Percentiles rank a stretch among this genome's conserved stretches.
These are phyloP conservation scores for Plenodomus biglobosus DNA, from an alignment of 2,329 filamentous ascomycete species.

Conservation along the genomic window DNA sequence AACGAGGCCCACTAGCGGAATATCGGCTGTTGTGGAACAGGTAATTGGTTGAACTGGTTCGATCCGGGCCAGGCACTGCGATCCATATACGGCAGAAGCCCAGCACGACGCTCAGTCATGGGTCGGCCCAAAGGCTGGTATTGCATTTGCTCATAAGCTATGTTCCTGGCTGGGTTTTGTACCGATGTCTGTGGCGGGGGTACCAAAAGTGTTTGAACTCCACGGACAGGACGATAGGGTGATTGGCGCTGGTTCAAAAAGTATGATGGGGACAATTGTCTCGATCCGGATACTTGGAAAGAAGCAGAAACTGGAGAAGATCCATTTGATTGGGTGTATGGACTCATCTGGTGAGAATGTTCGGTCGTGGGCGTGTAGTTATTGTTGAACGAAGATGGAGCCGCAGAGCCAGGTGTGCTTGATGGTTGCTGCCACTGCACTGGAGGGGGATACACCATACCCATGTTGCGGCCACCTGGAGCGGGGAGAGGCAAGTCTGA, in stretches of 20 bases:
- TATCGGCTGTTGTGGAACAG: slow-evolving; percentile 41
- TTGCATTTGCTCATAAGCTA: slow-evolving; percentile 54
- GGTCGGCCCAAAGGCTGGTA: slow-evolving; percentile 54
- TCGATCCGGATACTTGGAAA: slow-evolving; percentile 63
- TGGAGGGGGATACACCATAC: slow-evolving; percentile 69
- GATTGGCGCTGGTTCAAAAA: slow-evolving; percentile 87
- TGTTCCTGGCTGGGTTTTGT: slow-evolving; percentile 54
- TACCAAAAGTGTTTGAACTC: slow-evolving; percentile 87
- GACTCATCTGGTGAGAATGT: slow-evolving; percentile 55
- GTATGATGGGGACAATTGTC: slow-evolving; percentile 80
- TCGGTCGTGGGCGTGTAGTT: slow-evolving; percentile 35
- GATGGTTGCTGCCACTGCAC: slow-evolving; percentile 55
- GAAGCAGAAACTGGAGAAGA: slow-evolving; percentile 72
- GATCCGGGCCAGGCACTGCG: slow-evolving; percentile 42
- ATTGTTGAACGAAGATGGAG: slow-evolving; percentile 29
- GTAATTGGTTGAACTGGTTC: slow-evolving; percentile 45
- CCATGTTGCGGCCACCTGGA: slow-evolving; percentile 70
- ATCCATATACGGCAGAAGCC: slow-evolving; percentile 50
- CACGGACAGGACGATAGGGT: slow-evolving; percentile 86
- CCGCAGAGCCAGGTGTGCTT: slow-evolving; percentile 37
- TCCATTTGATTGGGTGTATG: slow-evolving; percentile 56
- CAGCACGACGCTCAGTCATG: slow-evolving; percentile 48
- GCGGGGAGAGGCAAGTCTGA: slow-evolving; percentile 48
- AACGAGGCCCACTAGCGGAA: slow-evolving; percentile 30
- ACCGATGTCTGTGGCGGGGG: slow-evolving; percentile 80